Evolutionary conservation across 257 asterid species (phyloP).

Genomic region (Linderniella brevidens): DNA sequence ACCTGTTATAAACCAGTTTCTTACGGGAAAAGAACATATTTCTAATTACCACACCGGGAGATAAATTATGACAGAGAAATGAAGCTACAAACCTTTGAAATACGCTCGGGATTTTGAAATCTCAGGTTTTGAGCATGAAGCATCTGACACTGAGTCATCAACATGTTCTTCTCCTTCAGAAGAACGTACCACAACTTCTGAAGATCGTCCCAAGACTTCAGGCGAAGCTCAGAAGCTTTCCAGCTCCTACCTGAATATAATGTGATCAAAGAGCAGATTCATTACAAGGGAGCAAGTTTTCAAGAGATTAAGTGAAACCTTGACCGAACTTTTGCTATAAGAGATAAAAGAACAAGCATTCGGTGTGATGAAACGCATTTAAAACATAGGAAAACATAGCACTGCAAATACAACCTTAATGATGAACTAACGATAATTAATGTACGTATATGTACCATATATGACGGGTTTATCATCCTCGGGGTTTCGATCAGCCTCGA

Average conservation of each 20-base stretch:
- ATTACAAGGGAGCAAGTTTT: not conserved
- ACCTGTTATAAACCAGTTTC: not conserved
- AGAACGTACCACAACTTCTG: constrained; percentile 87
- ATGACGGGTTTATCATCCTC: constrained; percentile 3
- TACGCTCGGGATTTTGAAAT: constrained; percentile 74
- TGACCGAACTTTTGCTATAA: too few relatives aligned
- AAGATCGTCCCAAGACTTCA: constrained; percentile 97
- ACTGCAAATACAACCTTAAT: too few relatives aligned
- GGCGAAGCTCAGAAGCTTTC: constrained; percentile 93
- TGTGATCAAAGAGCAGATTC: not conserved
- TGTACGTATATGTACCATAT: constrained; percentile 2
- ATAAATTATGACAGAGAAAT: not conserved
- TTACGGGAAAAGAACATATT: too few relatives aligned
- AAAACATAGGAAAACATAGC: too few relatives aligned
- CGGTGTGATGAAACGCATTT: too few relatives aligned
- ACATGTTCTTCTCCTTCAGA: constrained; percentile 77
- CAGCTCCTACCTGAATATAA: constrained; percentile 60
- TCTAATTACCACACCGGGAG: too few relatives aligned
- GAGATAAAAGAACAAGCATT: too few relatives aligned
- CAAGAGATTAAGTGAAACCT: not conserved
- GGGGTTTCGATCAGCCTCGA: constrained; percentile 6
- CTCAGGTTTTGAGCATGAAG: constrained; percentile 72
- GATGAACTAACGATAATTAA: not conserved
- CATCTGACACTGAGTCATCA: constrained; percentile 92
- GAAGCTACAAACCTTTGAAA: constrained; percentile 42